Conservation (phyloP, 805 yeast species). For the Candida morakotiae region DNA sequence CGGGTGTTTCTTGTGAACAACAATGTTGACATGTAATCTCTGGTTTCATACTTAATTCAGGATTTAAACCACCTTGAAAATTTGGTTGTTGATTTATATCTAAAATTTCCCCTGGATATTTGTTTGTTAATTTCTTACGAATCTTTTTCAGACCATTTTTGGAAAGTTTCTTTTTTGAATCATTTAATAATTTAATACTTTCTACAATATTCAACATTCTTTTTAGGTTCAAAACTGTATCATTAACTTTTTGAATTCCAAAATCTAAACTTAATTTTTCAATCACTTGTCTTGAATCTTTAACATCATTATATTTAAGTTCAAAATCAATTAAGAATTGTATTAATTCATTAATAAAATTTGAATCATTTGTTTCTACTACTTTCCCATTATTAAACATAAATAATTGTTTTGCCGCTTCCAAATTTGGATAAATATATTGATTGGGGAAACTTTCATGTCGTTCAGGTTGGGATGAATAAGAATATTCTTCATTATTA, state of each 20-base stretch:
- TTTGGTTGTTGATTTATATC: slow-evolving; percentile 3
- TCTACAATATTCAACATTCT: slow-evolving; percentile 7
- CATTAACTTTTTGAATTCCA: slow-evolving; percentile 6
- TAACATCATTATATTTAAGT: slow-evolving; percentile 3
- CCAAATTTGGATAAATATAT: slow-evolving; percentile 5
- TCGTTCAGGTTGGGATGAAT: slow-evolving; percentile 3
- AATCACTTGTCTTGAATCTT: background rate
- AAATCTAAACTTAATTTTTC: slow-evolving; percentile 3
- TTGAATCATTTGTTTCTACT: background rate
- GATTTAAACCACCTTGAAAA: slow-evolving; percentile 13
- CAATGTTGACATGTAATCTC: slow-evolving; percentile 49
- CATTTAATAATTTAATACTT: slow-evolving; percentile 3
- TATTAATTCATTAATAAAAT: slow-evolving; percentile 6
- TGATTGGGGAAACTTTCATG: slow-evolving; percentile 7
- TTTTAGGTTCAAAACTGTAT: slow-evolving; percentile 1
- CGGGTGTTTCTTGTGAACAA: slow-evolving; percentile 73
- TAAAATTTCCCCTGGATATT: slow-evolving; percentile 9
- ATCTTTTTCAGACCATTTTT: background rate
- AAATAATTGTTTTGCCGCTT: slow-evolving; percentile 4
- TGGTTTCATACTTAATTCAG: slow-evolving; percentile 14
- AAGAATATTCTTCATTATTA: slow-evolving; percentile 6
- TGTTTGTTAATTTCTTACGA: slow-evolving; percentile 5
- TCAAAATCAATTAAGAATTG: slow-evolving; percentile 8
- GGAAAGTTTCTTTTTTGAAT: background rate
- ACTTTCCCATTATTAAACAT: background rate